Evolutionary conservation across 495 filamentous ascomycete species (phyloP).

Genomic region (Neurospora intermedia): DNA sequence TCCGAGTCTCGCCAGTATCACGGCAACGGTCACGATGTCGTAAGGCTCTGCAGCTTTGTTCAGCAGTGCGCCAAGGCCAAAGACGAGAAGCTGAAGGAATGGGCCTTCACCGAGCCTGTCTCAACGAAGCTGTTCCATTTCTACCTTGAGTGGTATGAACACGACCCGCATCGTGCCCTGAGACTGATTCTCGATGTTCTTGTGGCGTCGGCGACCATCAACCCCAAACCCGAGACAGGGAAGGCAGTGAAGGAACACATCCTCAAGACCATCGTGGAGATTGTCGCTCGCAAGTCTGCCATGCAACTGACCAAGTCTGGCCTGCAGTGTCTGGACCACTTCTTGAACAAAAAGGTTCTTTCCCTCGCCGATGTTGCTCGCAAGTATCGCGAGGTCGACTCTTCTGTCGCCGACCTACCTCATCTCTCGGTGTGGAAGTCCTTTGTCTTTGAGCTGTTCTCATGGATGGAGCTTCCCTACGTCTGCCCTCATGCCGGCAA

Average conservation of each 20-base stretch:
- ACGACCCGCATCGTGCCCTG: constrained; percentile 62
- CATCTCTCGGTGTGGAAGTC: constrained; percentile 27
- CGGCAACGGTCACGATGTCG: constrained; percentile 32
- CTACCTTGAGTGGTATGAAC: constrained; percentile 64
- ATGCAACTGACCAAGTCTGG: constrained; percentile 49
- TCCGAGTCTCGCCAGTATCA: constrained; percentile 29
- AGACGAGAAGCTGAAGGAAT: constrained; percentile 24
- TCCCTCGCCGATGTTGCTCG: constrained; percentile 26
- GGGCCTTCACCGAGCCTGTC: constrained; percentile 39
- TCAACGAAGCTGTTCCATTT: constrained; percentile 55
- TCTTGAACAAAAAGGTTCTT: constrained; percentile 45
- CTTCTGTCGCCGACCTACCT: constrained; percentile 8
- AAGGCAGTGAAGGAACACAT: constrained; percentile 26
- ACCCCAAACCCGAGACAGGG: constrained; percentile 29
- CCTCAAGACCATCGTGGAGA: constrained; percentile 33
- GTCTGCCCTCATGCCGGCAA: constrained; percentile 56
- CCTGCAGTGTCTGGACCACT: constrained; percentile 47
- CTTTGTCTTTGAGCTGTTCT: constrained; percentile 40
- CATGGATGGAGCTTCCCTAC: constrained; percentile 52
- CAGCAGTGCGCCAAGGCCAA: constrained; percentile 41
- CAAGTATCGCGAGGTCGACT: constrained; percentile 23
- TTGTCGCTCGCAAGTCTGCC: constrained; percentile 40
- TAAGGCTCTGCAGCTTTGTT: constrained; percentile 43
- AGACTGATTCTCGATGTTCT: constrained; percentile 58
- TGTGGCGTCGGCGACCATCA: constrained; percentile 38